Evolutionary conservation across 768 basidiomycete species (phyloP).

Genomic region (Auricularia cornea): DNA sequence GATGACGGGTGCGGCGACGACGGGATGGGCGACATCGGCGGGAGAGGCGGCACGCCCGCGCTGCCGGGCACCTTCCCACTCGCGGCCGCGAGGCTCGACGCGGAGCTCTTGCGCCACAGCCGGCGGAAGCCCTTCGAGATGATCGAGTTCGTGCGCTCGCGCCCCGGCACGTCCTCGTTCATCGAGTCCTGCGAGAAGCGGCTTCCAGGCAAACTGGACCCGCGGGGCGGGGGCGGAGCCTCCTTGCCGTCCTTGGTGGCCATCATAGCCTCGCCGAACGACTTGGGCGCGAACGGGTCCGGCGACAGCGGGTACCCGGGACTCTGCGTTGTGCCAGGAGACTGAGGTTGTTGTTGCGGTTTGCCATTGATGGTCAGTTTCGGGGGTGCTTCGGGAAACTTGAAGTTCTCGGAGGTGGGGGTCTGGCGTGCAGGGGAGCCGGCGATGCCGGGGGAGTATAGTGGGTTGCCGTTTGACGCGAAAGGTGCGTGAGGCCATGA

Average conservation of each 20-base stretch:
- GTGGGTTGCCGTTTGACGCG: not conserved
- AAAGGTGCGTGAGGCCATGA: not conserved
- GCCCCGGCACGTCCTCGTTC: conserved; percentile 28
- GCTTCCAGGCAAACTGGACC: conserved; percentile 30
- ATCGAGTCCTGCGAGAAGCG: conserved; percentile 74
- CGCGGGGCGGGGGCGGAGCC: conserved; percentile 25
- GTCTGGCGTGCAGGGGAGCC: not conserved
- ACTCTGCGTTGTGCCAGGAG: conserved; percentile 20
- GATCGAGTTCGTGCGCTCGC: conserved; percentile 33
- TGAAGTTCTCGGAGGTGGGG: not conserved
- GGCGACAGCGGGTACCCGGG: conserved; percentile 77
- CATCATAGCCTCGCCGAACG: not conserved
- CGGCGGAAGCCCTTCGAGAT: conserved; percentile 67
- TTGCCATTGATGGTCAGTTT: conserved; percentile 1
- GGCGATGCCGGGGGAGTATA: not conserved
- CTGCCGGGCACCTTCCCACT: conserved; percentile 25
- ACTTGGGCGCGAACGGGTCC: conserved; percentile 55
- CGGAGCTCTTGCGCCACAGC: conserved; percentile 63
- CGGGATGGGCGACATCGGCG: not conserved
- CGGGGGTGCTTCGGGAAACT: not conserved
- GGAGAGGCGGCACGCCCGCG: not conserved
- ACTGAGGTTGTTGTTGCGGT: not conserved
- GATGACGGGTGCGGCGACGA: not conserved
- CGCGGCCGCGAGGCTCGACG: conserved; percentile 17
- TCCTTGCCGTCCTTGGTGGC: not conserved